Evolutionary conservation across 2,329 filamentous ascomycete species (phyloP).

Genomic region (Claviceps cyperi): DNA sequence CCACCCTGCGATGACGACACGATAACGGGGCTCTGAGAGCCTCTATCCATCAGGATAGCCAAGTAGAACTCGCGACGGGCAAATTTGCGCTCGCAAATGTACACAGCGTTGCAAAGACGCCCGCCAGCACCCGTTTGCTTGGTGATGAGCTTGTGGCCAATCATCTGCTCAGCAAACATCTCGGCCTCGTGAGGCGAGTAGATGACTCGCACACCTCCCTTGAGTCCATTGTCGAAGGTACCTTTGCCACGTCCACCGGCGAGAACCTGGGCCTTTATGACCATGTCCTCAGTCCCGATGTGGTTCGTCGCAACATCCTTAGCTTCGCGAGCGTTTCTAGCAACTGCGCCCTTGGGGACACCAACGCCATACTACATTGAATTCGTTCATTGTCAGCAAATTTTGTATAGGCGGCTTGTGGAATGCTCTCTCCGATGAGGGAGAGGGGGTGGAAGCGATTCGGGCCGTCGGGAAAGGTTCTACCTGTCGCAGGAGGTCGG

Average conservation of each 20-base stretch:
- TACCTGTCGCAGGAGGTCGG: constrained; percentile 71
- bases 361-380: constrained; percentile 71
- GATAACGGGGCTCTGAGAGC: constrained; percentile 80
- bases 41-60: constrained; percentile 94
- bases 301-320: constrained; percentile 70
- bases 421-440: background rate
- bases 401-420: background rate
- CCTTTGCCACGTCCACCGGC: constrained; percentile 97
- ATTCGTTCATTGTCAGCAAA: constrained; percentile 7
- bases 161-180: constrained; percentile 99
- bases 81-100: constrained; percentile 99
- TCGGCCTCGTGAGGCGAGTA: constrained; percentile 93
- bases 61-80: constrained; percentile 98
- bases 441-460: background rate
- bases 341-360: constrained; percentile 80
- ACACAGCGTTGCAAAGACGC: constrained; percentile 91
- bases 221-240: constrained; percentile 93
- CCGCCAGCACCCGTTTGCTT: constrained; percentile 95
- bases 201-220: constrained; percentile 96
- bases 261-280: constrained; percentile 98
- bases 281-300: constrained; percentile 90
- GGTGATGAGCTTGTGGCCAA: constrained; percentile 97
- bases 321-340: constrained; percentile 70
- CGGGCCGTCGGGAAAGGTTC: constrained; percentile 10
- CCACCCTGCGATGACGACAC: constrained; percentile 96